phyloP scores from a whole-genome alignment of 495 filamentous ascomycete species.

The Aspergillus avenaceus region DNA sequence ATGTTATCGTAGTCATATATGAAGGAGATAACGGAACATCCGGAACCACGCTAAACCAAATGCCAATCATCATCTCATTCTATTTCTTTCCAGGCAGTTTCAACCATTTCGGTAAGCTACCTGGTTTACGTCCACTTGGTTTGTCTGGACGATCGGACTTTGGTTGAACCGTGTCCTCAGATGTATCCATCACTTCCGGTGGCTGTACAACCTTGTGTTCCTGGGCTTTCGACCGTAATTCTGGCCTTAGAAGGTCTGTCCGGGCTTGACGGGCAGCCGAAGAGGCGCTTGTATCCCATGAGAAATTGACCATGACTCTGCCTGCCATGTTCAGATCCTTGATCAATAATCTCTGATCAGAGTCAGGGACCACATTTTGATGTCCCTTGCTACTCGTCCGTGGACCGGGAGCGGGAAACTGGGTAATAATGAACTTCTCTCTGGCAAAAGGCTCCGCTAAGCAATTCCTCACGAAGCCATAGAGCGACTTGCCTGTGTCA shows the following conservation, averaged over 20 bases:
- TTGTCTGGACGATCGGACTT: conserved; percentile 30
- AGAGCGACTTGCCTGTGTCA: conserved; percentile 62
- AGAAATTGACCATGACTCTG: conserved; percentile 69
- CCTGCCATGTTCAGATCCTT: conserved; percentile 64
- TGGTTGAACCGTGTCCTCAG: conserved; percentile 30
- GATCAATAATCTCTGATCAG: conserved; percentile 57
- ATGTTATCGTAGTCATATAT: neutral
- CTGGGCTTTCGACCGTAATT: conserved; percentile 63
- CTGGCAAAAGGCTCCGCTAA: conserved; percentile 28
- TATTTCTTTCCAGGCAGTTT: conserved; percentile 60
- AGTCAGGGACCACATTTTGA: conserved; percentile 38
- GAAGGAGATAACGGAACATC: neutral
- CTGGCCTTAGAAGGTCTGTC: conserved; percentile 56
- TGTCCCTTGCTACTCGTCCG: conserved; percentile 18
- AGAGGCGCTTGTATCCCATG: conserved; percentile 62
- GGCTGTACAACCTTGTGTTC: conserved; percentile 56
- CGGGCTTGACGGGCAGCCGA: conserved; percentile 35
- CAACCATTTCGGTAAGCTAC: conserved; percentile 63
- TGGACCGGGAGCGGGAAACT: conserved; percentile 18
- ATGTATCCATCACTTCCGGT: conserved; percentile 34
- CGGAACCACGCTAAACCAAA: neutral
- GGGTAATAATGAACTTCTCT: conserved; percentile 50
- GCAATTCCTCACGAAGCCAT: conserved; percentile 58
- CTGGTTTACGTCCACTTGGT: conserved; percentile 43
- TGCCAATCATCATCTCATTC: neutral